Base-by-base conservation (phyloP, 148 eudicot species). In the Camellia japonica region DNA sequence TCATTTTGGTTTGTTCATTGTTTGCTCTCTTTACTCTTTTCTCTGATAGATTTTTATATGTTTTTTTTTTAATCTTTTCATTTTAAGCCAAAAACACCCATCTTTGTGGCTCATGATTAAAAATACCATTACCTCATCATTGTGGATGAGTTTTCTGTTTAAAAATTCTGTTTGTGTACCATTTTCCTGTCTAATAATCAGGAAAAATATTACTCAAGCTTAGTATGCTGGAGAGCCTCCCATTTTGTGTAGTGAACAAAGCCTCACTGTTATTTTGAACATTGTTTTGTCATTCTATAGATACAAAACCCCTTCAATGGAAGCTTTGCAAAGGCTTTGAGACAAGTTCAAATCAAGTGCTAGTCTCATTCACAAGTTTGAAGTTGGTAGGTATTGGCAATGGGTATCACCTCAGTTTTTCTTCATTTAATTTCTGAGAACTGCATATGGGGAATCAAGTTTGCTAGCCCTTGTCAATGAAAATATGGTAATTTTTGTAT, bases 241-340 rank as follows among this genome's bases (percentile, higher is more conserved):
- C 18, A 51, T 46, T 78, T 30, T 42, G 55, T 44, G 52, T 12
- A 16, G 41, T 79, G 59, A 47, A 38, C 7, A 20, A 7, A 44
- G 30, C 46, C 43, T 75, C 23, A 44, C 49, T 69, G 12, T 62
- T 68, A 43, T 58, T 3, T 47, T 55, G 9, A 61, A 16, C 23
- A 73, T 77, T 51, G 38, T 38, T 78, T 20, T 51, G 16, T 44
- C 38, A 42, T 79, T 44, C 51, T 79, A 0, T 83, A 95, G 99
- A 86, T 78, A 78, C 90, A 59, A 85, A 85, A 64, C 82, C 85
- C 72, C 74, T 81, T 79, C 90, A 86, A 65, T 96, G 99, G 99
- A 92, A 90, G 91, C 80, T 90, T 46, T 90, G 98, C 85, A 91
- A 89, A 82, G 76, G 67, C 67, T 91, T 96, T 83, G 84, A 83